These are phyloP conservation scores for Wolfiporia cocos DNA, from an alignment of 1,284 basidiomycete species.

Conservation along the genomic window DNA sequence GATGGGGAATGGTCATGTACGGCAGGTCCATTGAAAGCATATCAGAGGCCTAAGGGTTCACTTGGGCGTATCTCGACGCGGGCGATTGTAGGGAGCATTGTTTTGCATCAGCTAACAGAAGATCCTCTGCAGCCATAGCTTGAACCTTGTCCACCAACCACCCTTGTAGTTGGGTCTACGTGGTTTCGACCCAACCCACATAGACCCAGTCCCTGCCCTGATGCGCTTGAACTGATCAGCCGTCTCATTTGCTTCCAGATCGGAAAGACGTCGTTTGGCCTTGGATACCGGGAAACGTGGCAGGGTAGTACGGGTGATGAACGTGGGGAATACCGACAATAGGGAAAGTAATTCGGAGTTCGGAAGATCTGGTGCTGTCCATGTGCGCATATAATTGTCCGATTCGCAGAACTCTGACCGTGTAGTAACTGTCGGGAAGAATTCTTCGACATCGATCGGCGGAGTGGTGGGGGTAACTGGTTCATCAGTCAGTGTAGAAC, in stretches of 20 bases:
- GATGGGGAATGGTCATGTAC: too few relatives aligned
- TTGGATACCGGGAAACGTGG: slow-evolving; percentile 50
- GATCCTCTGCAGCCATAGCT: slow-evolving; percentile 62
- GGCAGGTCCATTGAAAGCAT: too few relatives aligned
- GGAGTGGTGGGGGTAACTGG: slow-evolving; percentile 31
- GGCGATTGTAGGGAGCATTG: too few relatives aligned
- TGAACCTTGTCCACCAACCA: slow-evolving; percentile 67
- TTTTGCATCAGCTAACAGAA: slow-evolving; percentile 40
- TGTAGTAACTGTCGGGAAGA: slow-evolving; percentile 24
- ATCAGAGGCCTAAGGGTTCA: too few relatives aligned
- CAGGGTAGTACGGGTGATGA: slow-evolving; percentile 53
- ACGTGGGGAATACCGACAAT: slow-evolving; percentile 62
- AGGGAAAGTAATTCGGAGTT: slow-evolving; percentile 61
- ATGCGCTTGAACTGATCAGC: slow-evolving; percentile 46
- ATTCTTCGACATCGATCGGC: slow-evolving; percentile 31
- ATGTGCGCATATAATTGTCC: slow-evolving; percentile 54
- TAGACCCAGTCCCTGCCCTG: slow-evolving; percentile 63
- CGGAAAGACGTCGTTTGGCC: slow-evolving; percentile 31
- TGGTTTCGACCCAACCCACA: slow-evolving; percentile 56
- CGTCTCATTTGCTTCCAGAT: slow-evolving; percentile 58
- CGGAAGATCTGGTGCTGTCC: slow-evolving; percentile 64
- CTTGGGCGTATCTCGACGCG: too few relatives aligned
- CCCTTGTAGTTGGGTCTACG: slow-evolving; percentile 61
- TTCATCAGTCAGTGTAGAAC: slow-evolving; percentile 31
- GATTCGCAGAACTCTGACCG: slow-evolving; percentile 34